Evolutionary conservation across 306 rosid species (phyloP), one percentile per base, ranked within the genome.

Genomic region (Hippophae gyantsensis): DNA sequence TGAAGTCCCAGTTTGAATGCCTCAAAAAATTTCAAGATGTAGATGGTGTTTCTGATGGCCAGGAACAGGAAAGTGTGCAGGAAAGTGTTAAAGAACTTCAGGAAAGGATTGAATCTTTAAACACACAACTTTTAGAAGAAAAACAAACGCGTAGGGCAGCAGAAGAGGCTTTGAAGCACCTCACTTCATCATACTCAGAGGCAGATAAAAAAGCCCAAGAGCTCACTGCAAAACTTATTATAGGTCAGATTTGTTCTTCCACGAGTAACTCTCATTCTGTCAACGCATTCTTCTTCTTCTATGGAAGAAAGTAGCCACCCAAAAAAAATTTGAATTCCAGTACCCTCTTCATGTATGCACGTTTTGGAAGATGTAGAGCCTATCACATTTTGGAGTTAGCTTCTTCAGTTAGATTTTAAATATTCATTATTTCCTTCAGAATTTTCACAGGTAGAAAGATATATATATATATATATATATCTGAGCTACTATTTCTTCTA

Each of bases 91-190:
- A 74, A 64, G 81, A 78, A 57, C 85, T 86, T 56, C 83, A 57
- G 57, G 80, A 69, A 70, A 80, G 52, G 68, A 69, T 93, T 54
- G 78, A 82, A 52, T 68, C 70, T 10, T 80, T 93, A 65, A 79
- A 69, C 62, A 77, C 63, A 66, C 84, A 84, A 53, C 88, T 93
- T 67, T 27, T 67, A 71, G 88, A 80, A 69, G 97, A 93, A 74
- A 93, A 76, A 45, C 86, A 84, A 69, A 93, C 95, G 10, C 87
- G 95, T 58, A 76, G 66, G 56, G 95, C 99, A 10, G 86, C 97
- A 0, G 99, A 93, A 66, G 85, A 68, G 71, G 94, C 97, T 69
- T 63, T 93, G 77, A 81, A 93, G 85, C 99, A 88, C 68, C 86
- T 93, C 68, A 89, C 74, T 60, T 59, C 26, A 43, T 67, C 75